These are phyloP conservation scores for Chrysoporthe austroafricana DNA, from an alignment of 2,329 filamentous ascomycete species.

Conservation along the genomic window DNA sequence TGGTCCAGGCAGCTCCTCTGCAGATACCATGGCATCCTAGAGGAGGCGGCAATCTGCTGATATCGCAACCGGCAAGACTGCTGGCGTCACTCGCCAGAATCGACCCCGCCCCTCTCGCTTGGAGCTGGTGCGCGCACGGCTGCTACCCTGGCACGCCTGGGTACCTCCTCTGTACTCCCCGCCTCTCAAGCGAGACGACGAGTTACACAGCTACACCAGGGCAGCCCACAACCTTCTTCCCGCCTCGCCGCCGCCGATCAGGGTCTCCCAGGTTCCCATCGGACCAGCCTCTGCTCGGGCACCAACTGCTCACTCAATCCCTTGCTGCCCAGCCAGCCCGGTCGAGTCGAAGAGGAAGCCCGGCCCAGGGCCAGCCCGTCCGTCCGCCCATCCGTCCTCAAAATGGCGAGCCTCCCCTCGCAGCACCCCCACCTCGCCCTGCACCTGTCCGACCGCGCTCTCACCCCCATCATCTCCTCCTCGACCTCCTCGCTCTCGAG, in stretches of 20 bases:
- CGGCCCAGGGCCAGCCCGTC: too few relatives aligned
- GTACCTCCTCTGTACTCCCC: too few relatives aligned
- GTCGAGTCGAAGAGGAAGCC: neutral
- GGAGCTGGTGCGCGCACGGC: too few relatives aligned
- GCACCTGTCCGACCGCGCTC: slow-evolving; percentile 60
- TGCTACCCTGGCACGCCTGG: too few relatives aligned
- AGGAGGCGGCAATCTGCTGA: too few relatives aligned
- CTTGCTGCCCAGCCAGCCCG: neutral
- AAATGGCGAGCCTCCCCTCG: slow-evolving; percentile 48
- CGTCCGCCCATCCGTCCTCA: neutral
- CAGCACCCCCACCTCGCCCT: slow-evolving; percentile 57
- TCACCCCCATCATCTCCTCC: slow-evolving; percentile 62
- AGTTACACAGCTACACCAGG: too few relatives aligned
- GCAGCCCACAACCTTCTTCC: neutral
- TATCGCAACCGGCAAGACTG: too few relatives aligned
- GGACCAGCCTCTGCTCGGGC: neutral
- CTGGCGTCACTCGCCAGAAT: too few relatives aligned
- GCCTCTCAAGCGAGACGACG: too few relatives aligned
- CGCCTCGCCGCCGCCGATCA: neutral
- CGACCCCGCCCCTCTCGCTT: too few relatives aligned
- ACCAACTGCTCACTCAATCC: neutral
- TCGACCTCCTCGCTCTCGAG: slow-evolving; percentile 39
- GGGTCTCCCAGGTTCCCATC: neutral
- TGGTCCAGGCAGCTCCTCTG: too few relatives aligned
- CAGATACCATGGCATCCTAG: too few relatives aligned